Evolutionary conservation across 495 filamentous ascomycete species (phyloP), one percentile per base, ranked within the genome.

Genomic region (Podospora pseudopauciseta): DNA sequence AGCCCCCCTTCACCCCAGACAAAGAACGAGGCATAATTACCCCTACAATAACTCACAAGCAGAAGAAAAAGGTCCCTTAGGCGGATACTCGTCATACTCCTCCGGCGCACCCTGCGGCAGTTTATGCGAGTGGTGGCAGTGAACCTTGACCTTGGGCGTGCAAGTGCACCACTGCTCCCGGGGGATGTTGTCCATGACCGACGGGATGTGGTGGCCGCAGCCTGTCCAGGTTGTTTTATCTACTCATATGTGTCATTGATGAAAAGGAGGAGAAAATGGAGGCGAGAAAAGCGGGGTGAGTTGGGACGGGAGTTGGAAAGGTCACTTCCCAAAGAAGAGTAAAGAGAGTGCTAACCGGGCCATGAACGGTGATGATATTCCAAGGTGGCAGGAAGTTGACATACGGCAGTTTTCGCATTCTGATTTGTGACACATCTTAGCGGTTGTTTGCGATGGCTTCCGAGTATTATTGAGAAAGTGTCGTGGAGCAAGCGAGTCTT

Each of bases 211-310:
- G 30, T 54, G 76, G 56, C 91, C 90, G 79, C 91, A 93, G 66
- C 91, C 90, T 70, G 78, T 83, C 91, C 90, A 93, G 61, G 88
- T 86, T 65, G 79, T 76, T 69, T 91, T 89, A 65, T 85, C 90
- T 92, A 65, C n/a, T 4, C 0, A 9, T 57, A 15, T 18, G 5
- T 30, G 16, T 34, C 30, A 65, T 20, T 58, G 26, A 57, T 23
- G 5, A 2, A 7, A 18, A 2, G 19, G 28, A 27, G 30, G 1
- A 27, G n/a, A 15, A 19, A 49, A 18, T 1, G 7, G 55, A 54
- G 44, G 49, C 18, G 39, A 49, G 5, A 13, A 13, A 49, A 11
- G 39, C 0, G 39, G 39, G 9, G 9, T 13, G 39, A 49, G 32
- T 39, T 5, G 32, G 32, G 11, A 23, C 23, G 23, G 23, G 23